Evolutionary conservation across 306 rosid genomes (phyloP), one percentile per base, ranked within the genome.

Genomic region (Potentilla sterilis): DNA sequence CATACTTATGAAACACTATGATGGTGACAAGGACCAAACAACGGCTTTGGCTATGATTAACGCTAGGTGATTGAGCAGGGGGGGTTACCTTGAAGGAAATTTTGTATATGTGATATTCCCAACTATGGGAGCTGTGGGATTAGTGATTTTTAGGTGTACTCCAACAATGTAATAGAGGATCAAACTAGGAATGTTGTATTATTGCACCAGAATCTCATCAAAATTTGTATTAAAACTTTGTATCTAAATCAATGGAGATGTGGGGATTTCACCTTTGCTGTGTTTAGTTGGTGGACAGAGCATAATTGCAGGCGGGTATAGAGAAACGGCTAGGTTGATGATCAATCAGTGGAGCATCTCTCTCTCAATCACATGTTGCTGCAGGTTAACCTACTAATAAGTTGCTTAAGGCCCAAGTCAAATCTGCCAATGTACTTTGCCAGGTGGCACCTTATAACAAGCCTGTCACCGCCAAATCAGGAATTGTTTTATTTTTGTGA

Each of bases 351-450:
- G 40, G 40, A 37, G 40, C 40, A 37, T 37, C 40, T 37, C 40
- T 37, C 40, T 37, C 40, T 37, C 1, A 37, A 37, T 37, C 40
- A 37, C 40, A 37, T 28, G 28, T 28, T 28, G 28, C 28, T 28
- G 28, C 44, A n/a, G 46, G 49, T 34, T 66, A 13, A 61, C 46
- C 81, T 24, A 34, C 77, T 43, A 34, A 51, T 62, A 46, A 32
- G 61, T 7, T 42, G 32, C 28, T 54, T 6, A 7, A 22, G 4
- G 48, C 76, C 73, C 19, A 58, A 67, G 79, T 59, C 81, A 81
- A 59, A 68, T 1, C 18, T 11, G 2, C 73, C 77, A 54, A 7
- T 57, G 2, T 5, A 34, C 10, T 19, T 19, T 59, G 82, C 77
- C 80, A 82, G 52, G 5, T 61, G 79, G 38, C 28, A 8, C 18